These are phyloP conservation scores for Stagonosporopsis tanaceti DNA, from an alignment of 2,329 filamentous ascomycete species.

Conservation along the genomic window DNA sequence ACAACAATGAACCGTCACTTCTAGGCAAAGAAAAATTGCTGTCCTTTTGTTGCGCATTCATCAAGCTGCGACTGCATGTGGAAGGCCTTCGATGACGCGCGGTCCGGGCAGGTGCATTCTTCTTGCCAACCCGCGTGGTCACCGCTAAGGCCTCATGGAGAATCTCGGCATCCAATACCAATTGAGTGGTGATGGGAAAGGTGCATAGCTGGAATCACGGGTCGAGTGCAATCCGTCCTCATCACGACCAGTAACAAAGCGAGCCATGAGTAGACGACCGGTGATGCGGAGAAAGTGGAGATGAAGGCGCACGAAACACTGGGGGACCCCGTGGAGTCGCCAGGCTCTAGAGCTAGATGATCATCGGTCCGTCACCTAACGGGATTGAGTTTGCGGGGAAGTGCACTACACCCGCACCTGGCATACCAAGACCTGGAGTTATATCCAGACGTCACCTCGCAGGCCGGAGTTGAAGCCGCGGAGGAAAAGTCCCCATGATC, in stretches of 20 bases:
- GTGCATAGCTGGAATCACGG: constrained; percentile 2
- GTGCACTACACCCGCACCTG: constrained; percentile 24
- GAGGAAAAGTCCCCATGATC: not conserved
- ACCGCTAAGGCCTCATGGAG: constrained; percentile 9
- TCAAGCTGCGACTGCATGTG: not conserved
- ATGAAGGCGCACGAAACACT: constrained; percentile 26
- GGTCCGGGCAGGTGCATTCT: not conserved
- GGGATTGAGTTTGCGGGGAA: constrained; percentile 44
- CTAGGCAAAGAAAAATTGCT: not conserved
- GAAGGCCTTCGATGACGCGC: not conserved
- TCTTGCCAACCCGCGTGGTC: constrained; percentile 8
- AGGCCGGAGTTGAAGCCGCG: constrained; percentile 6
- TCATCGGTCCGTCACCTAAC: constrained; percentile 32
- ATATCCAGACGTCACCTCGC: constrained; percentile 30
- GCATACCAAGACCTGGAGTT: constrained; percentile 10
- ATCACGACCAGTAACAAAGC: constrained; percentile 6
- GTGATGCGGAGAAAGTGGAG: constrained; percentile 40
- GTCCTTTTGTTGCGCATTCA: not conserved
- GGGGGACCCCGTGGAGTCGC: constrained; percentile 32
- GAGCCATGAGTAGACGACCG: constrained; percentile 19
- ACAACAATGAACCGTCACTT: not conserved
- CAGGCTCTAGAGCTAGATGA: constrained; percentile 29
- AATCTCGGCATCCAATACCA: constrained; percentile 18
- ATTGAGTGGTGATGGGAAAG: constrained; percentile 14
- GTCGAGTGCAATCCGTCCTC: not conserved